A percentile compares a stretch with the other conserved stretches of the same genome.
Evolutionary conservation across 371 early-diverging fungal genomes (phyloP).

Genomic region (Apophysomyces sp.): DNA sequence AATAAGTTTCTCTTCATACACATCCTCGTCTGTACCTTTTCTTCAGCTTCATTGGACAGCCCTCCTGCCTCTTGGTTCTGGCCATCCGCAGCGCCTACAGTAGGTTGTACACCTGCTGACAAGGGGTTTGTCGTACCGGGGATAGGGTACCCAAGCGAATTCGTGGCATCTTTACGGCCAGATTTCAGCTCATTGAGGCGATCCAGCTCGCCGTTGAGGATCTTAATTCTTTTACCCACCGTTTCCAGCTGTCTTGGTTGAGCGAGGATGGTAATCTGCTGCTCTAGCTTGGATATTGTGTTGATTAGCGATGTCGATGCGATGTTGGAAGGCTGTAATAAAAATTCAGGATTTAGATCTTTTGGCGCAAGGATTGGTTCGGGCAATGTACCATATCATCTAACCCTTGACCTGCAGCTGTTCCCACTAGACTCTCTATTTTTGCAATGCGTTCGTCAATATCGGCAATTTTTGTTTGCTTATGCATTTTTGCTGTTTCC

Average conservation of each 20-base stretch:
- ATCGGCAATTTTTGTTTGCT: conserved; percentile 60
- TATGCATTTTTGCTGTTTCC: conserved; percentile 57
- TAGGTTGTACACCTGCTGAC: not conserved
- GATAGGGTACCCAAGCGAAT: conserved; percentile 19
- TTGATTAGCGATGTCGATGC: conserved; percentile 57
- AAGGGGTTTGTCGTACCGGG: not conserved
- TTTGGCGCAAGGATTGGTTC: not conserved
- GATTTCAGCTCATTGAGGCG: conserved; percentile 68
- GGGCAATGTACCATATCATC: conserved; percentile 40
- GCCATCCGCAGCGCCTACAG: conserved; percentile 13
- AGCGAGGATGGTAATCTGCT: conserved; percentile 73
- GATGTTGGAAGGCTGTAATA: conserved; percentile 33
- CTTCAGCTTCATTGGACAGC: conserved; percentile 23
- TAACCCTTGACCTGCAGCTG: conserved; percentile 57
- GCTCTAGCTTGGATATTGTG: conserved; percentile 75
- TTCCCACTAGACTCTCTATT: conserved; percentile 81
- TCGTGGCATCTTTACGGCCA: conserved; percentile 46
- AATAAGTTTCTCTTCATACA: not conserved
- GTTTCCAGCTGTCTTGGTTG: conserved; percentile 82
- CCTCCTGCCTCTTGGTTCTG: conserved; percentile 9
- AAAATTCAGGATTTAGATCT: not conserved
- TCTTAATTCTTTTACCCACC: conserved; percentile 70
- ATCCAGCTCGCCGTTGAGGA: conserved; percentile 72
- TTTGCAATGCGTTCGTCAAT: conserved; percentile 80
- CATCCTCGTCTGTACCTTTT: conserved; percentile 17